Base-by-base conservation (phyloP, 106 monocot species). In the Agapanthus africanus region DNA sequence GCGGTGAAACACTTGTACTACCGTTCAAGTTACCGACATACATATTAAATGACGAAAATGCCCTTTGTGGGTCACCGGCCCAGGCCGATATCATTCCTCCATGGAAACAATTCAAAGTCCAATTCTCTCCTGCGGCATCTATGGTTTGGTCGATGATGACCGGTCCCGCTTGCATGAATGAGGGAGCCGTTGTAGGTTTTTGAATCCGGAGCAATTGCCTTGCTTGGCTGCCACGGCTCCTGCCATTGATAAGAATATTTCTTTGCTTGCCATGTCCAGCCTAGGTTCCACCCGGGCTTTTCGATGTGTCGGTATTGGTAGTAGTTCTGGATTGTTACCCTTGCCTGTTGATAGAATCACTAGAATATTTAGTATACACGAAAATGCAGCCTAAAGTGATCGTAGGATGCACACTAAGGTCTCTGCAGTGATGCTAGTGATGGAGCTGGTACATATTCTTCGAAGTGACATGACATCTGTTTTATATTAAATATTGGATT, bases 201-300 rank as follows among this genome's bases (percentile, higher is more conserved):
- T 67, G 40, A 42, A 74, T 6, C 6, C 28, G 5, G 57, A 59
- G 59, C 67, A 67, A 30, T 67, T 15, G 21, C 74, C 67, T 67
- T 74, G 67, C 0, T 74, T 35, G 0, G 57, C 59, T 13, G 74
- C 67, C 4, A 67, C 32, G 19, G 74, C 57, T 0, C 74, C 74
- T 0, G 39, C 9, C 63, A 67, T 63, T 14, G 74, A 54, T 37
- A 66, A 65, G 14, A 74, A 67, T 4, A 74, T 36, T 21, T 74
- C 74, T 13, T 74, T 31, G 1, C 13, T 1, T 15, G 57, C 52
- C 67, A 74, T 22, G 15, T 74, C 74, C 74, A 74, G 39, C 67
- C 74, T 0, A 74, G 40, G 27, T 8, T 31, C 67, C 74, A 74
- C 21, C 74, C 74, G 2, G 74, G 74, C 18, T 44, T 74, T 56